These are phyloP conservation scores for Trichosporon asahii DNA, from an alignment of 1,284 basidiomycete species.

Conservation along the genomic window DNA sequence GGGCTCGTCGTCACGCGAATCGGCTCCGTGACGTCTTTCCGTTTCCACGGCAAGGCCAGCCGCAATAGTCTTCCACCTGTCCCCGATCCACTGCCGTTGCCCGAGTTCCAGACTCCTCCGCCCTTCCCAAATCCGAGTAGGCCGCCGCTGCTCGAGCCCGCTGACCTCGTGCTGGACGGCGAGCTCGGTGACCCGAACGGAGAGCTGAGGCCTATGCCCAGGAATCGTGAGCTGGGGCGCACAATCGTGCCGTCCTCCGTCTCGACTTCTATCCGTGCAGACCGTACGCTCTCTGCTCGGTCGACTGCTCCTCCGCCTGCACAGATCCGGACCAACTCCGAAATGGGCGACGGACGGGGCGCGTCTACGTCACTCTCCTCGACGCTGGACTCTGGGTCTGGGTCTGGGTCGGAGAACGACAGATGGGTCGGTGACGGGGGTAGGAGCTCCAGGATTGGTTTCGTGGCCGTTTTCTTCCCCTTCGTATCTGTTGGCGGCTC, in stretches of 20 bases:
- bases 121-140: not conserved
- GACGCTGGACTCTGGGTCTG: not conserved
- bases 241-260: not conserved
- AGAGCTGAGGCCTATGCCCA: not conserved
- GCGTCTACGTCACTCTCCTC: not conserved
- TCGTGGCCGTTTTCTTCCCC: not conserved
- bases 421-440: slow-evolving; percentile 4
- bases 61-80: not conserved
- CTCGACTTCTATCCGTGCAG: not conserved
- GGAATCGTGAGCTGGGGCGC: not conserved
- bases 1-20: not conserved
- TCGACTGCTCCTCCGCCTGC: slow-evolving; percentile 13
- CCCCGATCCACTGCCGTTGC: not conserved
- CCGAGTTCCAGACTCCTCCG: not conserved
- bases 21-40: not conserved
- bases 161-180: not conserved
- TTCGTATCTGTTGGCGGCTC: not conserved
- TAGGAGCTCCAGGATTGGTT: not conserved
- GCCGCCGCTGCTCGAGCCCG: not conserved
- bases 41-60: not conserved
- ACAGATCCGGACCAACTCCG: slow-evolving; percentile 18
- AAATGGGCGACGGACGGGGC: slow-evolving; percentile 1
- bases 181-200: not conserved
- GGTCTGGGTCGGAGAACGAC: not conserved
- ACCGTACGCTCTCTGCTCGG: slow-evolving; percentile 5